Evolutionary conservation across 2,329 filamentous ascomycete genomes (phyloP).

Genomic region (Monosporascus sp.): DNA sequence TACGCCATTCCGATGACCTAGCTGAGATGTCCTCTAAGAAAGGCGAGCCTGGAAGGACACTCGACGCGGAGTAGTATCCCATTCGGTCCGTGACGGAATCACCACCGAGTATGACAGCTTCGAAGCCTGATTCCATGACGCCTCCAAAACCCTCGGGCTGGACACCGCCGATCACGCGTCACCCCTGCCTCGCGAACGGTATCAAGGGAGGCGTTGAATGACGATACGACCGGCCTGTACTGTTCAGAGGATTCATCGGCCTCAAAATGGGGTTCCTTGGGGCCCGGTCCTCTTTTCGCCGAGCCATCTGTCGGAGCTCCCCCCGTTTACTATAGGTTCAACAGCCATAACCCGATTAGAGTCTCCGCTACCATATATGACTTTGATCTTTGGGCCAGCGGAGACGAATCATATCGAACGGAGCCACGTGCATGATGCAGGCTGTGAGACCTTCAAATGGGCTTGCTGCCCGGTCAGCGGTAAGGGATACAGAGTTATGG

Average conservation of each 20-base stretch:
- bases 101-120: conserved; percentile 43
- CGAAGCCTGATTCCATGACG: conserved; percentile 26
- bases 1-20: conserved; percentile 66
- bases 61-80: conserved; percentile 52
- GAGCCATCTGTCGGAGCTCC: conserved; percentile 23
- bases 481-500: too few species aligned
- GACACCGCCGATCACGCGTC: conserved; percentile 51
- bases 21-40: conserved; percentile 56
- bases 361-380: too few species aligned
- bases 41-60: conserved; percentile 58
- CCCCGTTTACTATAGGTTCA: too few species aligned
- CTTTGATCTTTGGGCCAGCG: too few species aligned
- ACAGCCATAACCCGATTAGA: too few species aligned
- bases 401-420: too few species aligned
- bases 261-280: conserved; percentile 53
- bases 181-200: conserved; percentile 53
- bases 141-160: conserved; percentile 51
- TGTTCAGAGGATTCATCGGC: conserved; percentile 6
- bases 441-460: too few species aligned
- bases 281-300: conserved; percentile 59
- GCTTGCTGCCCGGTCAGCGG: too few species aligned
- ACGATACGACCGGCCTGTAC: conserved; percentile 29
- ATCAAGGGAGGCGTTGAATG: conserved; percentile 52
- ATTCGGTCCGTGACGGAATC: conserved; percentile 57
- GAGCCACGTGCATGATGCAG: too few species aligned